Base-by-base conservation (phyloP, 2,329 filamentous ascomycete species). In the Trichoderma oligosporum region DNA sequence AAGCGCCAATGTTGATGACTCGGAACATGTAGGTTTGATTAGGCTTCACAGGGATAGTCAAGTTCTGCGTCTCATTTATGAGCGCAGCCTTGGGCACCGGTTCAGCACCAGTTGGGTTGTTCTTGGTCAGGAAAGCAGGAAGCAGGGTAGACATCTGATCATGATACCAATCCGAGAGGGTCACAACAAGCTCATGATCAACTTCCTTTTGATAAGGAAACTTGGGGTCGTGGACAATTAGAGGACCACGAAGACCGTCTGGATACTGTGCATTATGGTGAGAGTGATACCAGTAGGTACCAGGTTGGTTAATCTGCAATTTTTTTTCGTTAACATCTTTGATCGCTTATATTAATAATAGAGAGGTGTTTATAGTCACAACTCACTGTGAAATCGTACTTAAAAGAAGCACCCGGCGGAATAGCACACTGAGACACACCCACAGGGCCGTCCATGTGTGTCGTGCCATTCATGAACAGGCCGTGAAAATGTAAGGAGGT, bases 231-330 rank as follows among this genome's bases (percentile, higher is more conserved):
- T 87, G 81, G 18, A 89, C 75, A 54, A 89, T 80, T 29, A 89
- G 70, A 1, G 85, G 78, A 0, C 79, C 85, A 20, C 86, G 78
- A 5, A 88, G 74, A 9, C 87, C 87, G 67, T 90, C 87, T 1
- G 86, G 85, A 61, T 89, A 89, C 67, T 88, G 86, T 22, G 80
- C 84, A 60, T 78, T 76, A 20, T 79, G 78, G 66, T 90, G 87
- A 4, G 84, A 87, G 68, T 90, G 87, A 63, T 91, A 92, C 88
- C 88, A 91, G 70, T 89, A 91, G 1, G 87, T 89, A 25, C 88
- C 88, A 0, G 85, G 79, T 73, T 89, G 86, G 47, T 83, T 67
- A 55, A 80, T 69, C 86, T 79, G n/a, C 3, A 8, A 12, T 9
- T 9, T 22, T 14, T n/a, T 22, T 14, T n/a, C n/a, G 24, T 56